Percentiles rank a stretch among this genome's conserved stretches.
Evolutionary conservation across 129 eudicot species (phyloP).

Genomic region (Rutidosis leptorrhynchoides): DNA sequence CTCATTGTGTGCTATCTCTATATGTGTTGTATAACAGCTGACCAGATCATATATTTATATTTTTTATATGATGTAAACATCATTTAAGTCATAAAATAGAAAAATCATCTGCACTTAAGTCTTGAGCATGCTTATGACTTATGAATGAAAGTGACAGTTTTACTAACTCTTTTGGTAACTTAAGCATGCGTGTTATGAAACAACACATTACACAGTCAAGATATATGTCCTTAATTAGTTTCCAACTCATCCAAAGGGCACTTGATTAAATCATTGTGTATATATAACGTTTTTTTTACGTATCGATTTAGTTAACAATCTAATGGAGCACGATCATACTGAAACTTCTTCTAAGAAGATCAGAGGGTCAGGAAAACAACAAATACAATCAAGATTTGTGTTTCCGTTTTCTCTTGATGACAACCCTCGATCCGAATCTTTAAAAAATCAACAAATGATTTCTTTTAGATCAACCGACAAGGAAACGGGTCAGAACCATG

Average conservation of each 20-base stretch:
- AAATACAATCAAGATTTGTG: constrained; percentile 27
- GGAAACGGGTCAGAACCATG: not conserved
- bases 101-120: constrained; percentile 25
- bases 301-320: not conserved
- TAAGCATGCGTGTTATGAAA: constrained; percentile 26
- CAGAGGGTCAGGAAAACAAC: constrained; percentile 9
- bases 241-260: not conserved
- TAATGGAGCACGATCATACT: constrained; percentile 13
- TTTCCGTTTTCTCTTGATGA: constrained; percentile 45
- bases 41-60: not conserved
- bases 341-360: constrained; percentile 28
- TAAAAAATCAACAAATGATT: constrained; percentile 34
- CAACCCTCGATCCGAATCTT: constrained; percentile 9
- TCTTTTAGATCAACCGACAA: constrained; percentile 25
- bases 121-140: constrained; percentile 24
- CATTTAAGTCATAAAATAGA: constrained; percentile 21
- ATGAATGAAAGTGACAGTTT: constrained; percentile 27
- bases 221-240: not conserved
- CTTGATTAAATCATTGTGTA: not conserved
- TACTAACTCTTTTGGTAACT: constrained; percentile 26
- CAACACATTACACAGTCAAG: not conserved
- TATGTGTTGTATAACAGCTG: not conserved
- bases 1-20: not conserved
- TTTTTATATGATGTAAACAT: constrained; percentile 1
- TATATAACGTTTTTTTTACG: not conserved